Evolutionary conservation across 495 filamentous ascomycete species (phyloP).

Genomic region (Trichoderma orchidacearum): DNA sequence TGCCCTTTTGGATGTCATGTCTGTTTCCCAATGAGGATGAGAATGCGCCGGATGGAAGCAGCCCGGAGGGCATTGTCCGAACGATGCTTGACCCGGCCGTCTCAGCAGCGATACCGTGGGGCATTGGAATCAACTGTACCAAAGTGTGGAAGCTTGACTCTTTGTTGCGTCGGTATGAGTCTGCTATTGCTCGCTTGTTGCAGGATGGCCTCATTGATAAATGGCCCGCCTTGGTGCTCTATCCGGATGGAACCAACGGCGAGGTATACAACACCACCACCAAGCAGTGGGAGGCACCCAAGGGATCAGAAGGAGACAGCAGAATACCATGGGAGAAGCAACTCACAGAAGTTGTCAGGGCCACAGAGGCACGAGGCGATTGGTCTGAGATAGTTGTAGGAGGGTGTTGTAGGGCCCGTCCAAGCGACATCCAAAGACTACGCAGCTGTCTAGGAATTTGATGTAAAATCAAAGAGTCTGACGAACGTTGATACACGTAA

Average conservation of each 20-base stretch:
- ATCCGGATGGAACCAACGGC: constrained; percentile 56
- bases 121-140: constrained; percentile 56
- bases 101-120: constrained; percentile 31
- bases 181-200: constrained; percentile 20
- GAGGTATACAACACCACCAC: constrained; percentile 49
- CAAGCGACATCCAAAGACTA: constrained; percentile 26
- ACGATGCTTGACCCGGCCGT: constrained; percentile 21
- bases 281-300: constrained; percentile 39
- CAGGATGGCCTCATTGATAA: constrained; percentile 10
- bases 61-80: constrained; percentile 29
- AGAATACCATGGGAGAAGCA: constrained; percentile 37
- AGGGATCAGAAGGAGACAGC: constrained; percentile 4
- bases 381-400: constrained; percentile 43
- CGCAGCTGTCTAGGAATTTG: neutral
- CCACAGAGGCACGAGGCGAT: constrained; percentile 39
- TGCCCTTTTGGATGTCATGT: constrained; percentile 46
- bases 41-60: constrained; percentile 30
- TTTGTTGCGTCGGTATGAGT: constrained; percentile 33
- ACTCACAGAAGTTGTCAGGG: constrained; percentile 40
- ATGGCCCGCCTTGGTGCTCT: constrained; percentile 45
- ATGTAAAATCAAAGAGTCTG: neutral
- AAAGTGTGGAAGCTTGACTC: constrained; percentile 36
- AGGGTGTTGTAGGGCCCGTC: constrained; percentile 47
- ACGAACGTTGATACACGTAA: neutral
- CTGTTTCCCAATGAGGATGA: constrained; percentile 39